Percentiles rank a stretch among this genome's conserved stretches.
Conservation (phyloP, 225 moss, liverwort and hornwort genomes). For the Lunularia cruciata region DNA sequence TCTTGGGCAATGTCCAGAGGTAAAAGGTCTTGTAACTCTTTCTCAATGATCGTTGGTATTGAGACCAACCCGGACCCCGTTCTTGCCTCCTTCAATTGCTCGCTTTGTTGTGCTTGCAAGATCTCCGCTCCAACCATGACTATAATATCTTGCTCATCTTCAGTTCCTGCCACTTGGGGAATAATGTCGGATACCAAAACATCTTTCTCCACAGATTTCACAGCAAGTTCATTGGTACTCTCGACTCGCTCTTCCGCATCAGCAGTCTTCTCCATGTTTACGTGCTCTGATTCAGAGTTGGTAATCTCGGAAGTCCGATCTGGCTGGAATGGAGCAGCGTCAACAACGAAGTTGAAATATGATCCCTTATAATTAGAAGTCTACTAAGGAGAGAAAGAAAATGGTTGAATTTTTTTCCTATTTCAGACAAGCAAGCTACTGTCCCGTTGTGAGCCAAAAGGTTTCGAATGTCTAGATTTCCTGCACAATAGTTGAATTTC, state of each 20-base stretch:
- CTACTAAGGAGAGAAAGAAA: too few relatives aligned
- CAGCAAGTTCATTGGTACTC: not conserved
- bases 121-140: slow-evolving; percentile 23
- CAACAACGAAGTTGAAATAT: too few relatives aligned
- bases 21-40: slow-evolving; percentile 17
- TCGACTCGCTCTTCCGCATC: not conserved
- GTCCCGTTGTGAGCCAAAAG: too few relatives aligned
- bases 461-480: too few relatives aligned
- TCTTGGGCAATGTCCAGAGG: not conserved
- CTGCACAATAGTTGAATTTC: too few relatives aligned
- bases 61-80: slow-evolving; percentile 10
- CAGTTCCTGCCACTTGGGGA: not conserved
- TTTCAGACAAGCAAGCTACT: too few relatives aligned
- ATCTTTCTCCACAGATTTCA: slow-evolving; percentile 12
- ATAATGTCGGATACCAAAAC: slow-evolving; percentile 12
- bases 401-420: too few relatives aligned
- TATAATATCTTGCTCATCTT: slow-evolving; percentile 5
- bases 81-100: not conserved
- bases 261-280: slow-evolving; percentile 7
- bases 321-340: not conserved
- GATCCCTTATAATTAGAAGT: too few relatives aligned
- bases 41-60: slow-evolving; percentile 10
- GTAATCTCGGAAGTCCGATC: not conserved
- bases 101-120: not conserved
- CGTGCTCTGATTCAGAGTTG: not conserved